phyloP scores from a whole-genome alignment of 2,329 filamentous ascomycete species.

The Ceratocystis cacaofunesta region DNA sequence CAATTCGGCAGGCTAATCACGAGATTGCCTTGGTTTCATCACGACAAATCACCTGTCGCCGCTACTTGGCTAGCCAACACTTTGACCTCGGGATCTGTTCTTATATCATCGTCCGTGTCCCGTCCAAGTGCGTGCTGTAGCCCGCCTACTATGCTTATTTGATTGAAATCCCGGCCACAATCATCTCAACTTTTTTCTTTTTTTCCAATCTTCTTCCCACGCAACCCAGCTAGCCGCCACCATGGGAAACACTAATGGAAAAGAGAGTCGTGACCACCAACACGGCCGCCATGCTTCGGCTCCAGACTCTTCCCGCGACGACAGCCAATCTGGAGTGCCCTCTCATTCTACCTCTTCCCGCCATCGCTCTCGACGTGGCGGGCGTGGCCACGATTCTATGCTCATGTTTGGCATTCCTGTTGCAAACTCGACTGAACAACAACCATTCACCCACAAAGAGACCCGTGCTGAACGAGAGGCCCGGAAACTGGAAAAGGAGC shows the following conservation, averaged over 20 bases:
- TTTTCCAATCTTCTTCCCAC: slow-evolving; percentile 7
- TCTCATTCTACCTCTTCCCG: slow-evolving; percentile 24
- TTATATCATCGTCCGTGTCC: background rate
- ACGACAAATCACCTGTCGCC: background rate
- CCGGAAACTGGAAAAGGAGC: slow-evolving; percentile 68
- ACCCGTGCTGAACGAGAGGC: slow-evolving; percentile 86
- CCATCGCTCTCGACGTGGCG: slow-evolving; percentile 22
- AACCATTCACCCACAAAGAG: slow-evolving; percentile 53
- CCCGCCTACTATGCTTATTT: background rate
- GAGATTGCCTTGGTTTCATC: background rate
- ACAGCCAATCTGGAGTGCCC: slow-evolving; percentile 25
- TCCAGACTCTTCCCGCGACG: background rate
- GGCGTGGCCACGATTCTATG: slow-evolving; percentile 20
- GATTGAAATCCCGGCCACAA: background rate
- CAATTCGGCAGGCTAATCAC: background rate
- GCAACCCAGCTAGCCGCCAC: background rate
- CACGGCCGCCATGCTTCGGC: slow-evolving; percentile 8
- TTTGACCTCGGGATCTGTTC: background rate
- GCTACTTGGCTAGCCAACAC: background rate
- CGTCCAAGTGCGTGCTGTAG: background rate
- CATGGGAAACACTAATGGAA: slow-evolving; percentile 30
- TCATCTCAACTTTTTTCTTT: background rate
- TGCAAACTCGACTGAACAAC: slow-evolving; percentile 21
- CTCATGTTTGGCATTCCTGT: background rate
- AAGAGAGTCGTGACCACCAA: slow-evolving; percentile 25